Evolutionary conservation across 176 grass and related monocot genomes (phyloP).

Genomic region (Ampelocalamus luodianensis): DNA sequence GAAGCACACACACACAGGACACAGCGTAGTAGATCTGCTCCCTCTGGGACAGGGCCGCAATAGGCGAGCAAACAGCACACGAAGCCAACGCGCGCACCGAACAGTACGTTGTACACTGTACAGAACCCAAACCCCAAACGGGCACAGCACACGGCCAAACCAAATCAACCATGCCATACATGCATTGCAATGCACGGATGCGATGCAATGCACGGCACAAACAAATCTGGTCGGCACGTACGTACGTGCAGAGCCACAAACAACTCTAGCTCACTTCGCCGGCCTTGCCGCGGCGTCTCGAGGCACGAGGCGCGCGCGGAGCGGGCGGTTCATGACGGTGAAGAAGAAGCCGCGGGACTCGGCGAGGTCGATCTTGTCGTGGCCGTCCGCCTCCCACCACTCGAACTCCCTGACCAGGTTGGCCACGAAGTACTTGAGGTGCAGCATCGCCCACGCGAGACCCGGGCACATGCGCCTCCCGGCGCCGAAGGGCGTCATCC

Average conservation of each 20-base stretch:
- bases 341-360: slow-evolving; percentile 17
- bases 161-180: too few relatives aligned
- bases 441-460: slow-evolving; percentile 33
- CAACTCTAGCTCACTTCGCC: not conserved
- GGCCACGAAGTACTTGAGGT: slow-evolving; percentile 42
- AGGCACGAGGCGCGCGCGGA: slow-evolving; percentile 29
- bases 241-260: not conserved
- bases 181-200: too few relatives aligned
- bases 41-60: too few relatives aligned
- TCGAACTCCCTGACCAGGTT: slow-evolving; percentile 47
- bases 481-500: slow-evolving; percentile 33
- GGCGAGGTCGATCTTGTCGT: slow-evolving; percentile 31
- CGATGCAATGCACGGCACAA: too few relatives aligned
- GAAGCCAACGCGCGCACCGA: too few relatives aligned
- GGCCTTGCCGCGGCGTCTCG: not conserved
- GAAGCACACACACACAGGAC: too few relatives aligned
- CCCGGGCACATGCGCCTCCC: slow-evolving; percentile 30
- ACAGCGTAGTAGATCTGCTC: too few relatives aligned
- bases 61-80: too few relatives aligned
- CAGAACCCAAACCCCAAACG: too few relatives aligned
- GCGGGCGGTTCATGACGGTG: slow-evolving; percentile 37
- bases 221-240: not conserved
- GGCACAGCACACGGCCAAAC: too few relatives aligned
- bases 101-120: too few relatives aligned
- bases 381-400: slow-evolving; percentile 26